phyloP scores from a whole-genome alignment of 257 asterid species.

The Dorcoceras hygrometricum region DNA sequence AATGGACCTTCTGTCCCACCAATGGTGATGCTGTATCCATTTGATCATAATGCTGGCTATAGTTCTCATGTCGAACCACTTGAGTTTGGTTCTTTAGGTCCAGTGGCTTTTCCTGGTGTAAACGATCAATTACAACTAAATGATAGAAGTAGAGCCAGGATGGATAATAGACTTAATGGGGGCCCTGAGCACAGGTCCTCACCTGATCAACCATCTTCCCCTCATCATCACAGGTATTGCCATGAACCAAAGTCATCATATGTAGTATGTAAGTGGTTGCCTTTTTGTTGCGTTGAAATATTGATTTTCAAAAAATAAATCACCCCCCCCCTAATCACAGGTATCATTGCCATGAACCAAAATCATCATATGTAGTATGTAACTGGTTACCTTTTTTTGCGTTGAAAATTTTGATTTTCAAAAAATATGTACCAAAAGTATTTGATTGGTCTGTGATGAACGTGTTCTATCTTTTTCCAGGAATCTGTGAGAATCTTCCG shows the following conservation, averaged over 20 bases:
- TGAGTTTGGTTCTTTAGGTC: conserved; percentile 84
- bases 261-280: background rate
- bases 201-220: conserved; percentile 85
- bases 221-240: conserved; percentile 64
- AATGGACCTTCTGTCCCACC: conserved; percentile 64
- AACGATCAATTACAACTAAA: conserved; percentile 61
- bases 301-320: background rate
- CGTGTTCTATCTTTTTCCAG: conserved; percentile 36
- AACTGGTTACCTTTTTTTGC: background rate
- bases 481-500: conserved; percentile 41
- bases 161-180: conserved; percentile 55
- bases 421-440: background rate
- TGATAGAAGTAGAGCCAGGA: conserved; percentile 51
- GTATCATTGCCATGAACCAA: conserved; percentile 37
- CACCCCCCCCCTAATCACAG: conserved; percentile 69
- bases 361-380: background rate
- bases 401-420: conserved; percentile 9
- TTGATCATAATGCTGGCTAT: conserved; percentile 50
- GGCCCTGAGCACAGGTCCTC: conserved; percentile 55
- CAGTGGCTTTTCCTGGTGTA: conserved; percentile 53
- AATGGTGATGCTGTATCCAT: conserved; percentile 75
- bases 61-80: conserved; percentile 68
- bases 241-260: background rate
- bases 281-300: background rate
- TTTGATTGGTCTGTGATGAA: conserved; percentile 15